phyloP scores from a whole-genome alignment of 2,329 filamentous ascomycete species.

The Leptographium procerum region DNA sequence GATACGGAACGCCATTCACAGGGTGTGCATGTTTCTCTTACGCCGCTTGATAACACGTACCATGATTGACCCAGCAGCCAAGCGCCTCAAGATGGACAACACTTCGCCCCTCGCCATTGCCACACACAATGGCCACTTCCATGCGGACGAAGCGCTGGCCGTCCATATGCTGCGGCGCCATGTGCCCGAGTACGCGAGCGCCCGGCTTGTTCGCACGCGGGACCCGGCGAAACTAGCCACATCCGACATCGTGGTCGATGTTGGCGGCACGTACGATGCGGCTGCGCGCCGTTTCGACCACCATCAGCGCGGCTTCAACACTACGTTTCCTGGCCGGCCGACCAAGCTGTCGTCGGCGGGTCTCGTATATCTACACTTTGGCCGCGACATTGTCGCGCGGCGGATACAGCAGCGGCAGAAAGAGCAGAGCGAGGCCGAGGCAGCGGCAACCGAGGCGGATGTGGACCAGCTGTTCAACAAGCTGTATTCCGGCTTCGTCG shows the following conservation, averaged over 20 bases:
- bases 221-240: slow-evolving; percentile 65
- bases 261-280: slow-evolving; percentile 88
- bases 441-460: slow-evolving; percentile 33
- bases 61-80: slow-evolving; percentile 59
- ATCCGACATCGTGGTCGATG: slow-evolving; percentile 94
- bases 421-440: slow-evolving; percentile 16
- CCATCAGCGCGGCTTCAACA: slow-evolving; percentile 84
- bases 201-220: slow-evolving; percentile 73
- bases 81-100: slow-evolving; percentile 69
- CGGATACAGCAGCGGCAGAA: slow-evolving; percentile 30
- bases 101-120: slow-evolving; percentile 54
- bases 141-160: slow-evolving; percentile 94
- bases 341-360: slow-evolving; percentile 94
- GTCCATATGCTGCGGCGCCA: slow-evolving; percentile 85
- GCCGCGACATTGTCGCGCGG: slow-evolving; percentile 66
- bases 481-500: slow-evolving; percentile 85
- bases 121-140: slow-evolving; percentile 97
- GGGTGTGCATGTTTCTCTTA: background rate
- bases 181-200: slow-evolving; percentile 64
- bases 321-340: slow-evolving; percentile 68
- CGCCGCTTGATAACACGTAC: background rate
- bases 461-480: slow-evolving; percentile 73
- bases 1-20: too few species aligned
- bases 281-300: slow-evolving; percentile 77
- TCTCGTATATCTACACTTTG: slow-evolving; percentile 92